Base-by-base conservation (phyloP, 1,284 basidiomycete species). In the Ustilago lituana region DNA sequence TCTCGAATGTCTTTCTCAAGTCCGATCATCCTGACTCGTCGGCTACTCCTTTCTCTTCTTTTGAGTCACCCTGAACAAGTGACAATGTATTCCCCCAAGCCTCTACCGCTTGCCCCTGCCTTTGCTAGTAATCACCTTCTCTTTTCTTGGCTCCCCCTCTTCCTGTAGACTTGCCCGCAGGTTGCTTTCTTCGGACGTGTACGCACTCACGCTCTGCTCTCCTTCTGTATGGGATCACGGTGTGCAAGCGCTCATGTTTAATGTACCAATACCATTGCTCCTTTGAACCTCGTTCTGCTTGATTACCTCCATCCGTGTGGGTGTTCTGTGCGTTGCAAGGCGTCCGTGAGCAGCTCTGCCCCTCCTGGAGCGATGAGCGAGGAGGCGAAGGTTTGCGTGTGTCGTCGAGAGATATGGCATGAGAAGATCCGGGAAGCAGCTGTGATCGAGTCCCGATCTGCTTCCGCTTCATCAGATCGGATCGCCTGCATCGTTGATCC, bases 181-280 rank as follows among this genome's bases (percentile, higher is more conserved):
- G 9, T 22, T 19, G n/a, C 14, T 20, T 38, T 38, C 17, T 22
- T 36, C 36, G 12, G 7, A 29, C 27, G 27, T 29, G 27, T 29
- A 7, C 12, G 27, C 12, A n/a, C 27, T 29, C 27, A 12, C 7
- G 12, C 27, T 7, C 27, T 29, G 27, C 12, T 12, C 7, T 29
- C 12, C 27, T 6, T 29, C 27, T 29, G 27, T 6, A 6, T 7
- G 7, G 12, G 27, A 7, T 29, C 27, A 12, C 27, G 27, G 32
- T 29, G 27, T 29, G 9, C 14, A 15, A 27, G 39, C 15, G 23
- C 32, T 11, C 22, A 14, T 27, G 31, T 23, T 26, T 37, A 29
- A 41, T 53, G 50, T 53, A 53, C 41, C 50, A 53, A 53, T 53
- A 53, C 50, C 50, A 53, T 45, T 19, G 14, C 5, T 26, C 17